Base-by-base conservation (phyloP, 2,329 filamentous ascomycete species). In the Verticillium nubilum region DNA sequence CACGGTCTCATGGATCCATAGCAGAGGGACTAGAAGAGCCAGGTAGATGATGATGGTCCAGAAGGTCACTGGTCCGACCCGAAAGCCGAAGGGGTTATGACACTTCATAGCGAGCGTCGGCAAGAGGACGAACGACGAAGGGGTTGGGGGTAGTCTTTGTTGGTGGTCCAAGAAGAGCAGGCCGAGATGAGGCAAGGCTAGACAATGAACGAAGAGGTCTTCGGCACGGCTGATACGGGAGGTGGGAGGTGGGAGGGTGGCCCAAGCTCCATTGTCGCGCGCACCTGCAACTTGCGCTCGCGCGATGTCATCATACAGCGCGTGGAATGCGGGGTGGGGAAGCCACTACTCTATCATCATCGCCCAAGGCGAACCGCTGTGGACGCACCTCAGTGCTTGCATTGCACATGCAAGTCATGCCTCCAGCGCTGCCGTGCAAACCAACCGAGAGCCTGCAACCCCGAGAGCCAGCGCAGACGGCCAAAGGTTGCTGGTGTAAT, bases 21-120 rank as follows among this genome's bases (percentile, higher is more conserved):
- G 76, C 58, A 93, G 80, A 60, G 86, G 87, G 50, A 91, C 84
- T 68, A 92, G 77, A 54, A 98, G 76, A 59, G 89, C 89, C 59
- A 95, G 79, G 75, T 98, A 98, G 61, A 92, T 79, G 62, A 86
- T 70, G 13, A 86, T 86, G 50, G 87, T 88, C 78, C 93, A 88
- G 70, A 97, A 80, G 35, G 90, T 93, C 60, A 98, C 94, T 56
- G 91, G 88, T 64, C 85, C 81, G 28, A 91, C 90, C 62, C 86
- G 86, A 75, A 98, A 99, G 61, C 87, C 88, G 69, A 97, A 77
- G 2, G 84, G 84, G 63, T 86, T 87, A 28, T 52, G 58, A 54
- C 52, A 60, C 61, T 60, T 61, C 65, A 66, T 66, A 52, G 47
- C 56, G 59, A 31, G 62, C 25, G 52, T 4, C 19, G n/a, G 25